Evolutionary conservation across 2,329 filamentous ascomycete genomes (phyloP).

Genomic region (Cercospora janseana): DNA sequence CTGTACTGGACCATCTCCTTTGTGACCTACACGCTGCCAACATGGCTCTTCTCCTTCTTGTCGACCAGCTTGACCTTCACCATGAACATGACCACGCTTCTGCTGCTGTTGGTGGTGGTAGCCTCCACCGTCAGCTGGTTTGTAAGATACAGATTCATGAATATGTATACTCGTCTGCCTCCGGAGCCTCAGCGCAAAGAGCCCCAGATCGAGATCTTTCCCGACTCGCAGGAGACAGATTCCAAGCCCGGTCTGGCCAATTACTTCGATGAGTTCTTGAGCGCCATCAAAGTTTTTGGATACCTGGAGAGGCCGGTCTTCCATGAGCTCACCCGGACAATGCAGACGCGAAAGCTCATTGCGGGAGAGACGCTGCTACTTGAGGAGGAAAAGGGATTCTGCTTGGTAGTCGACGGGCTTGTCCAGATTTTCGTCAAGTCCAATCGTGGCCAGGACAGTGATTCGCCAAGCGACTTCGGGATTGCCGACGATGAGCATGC

Average conservation of each 20-base stretch:
- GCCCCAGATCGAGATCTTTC: constrained; percentile 90
- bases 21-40: constrained; percentile 82
- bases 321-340: constrained; percentile 92
- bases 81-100: constrained; percentile 96
- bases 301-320: constrained; percentile 96
- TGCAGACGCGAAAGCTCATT: constrained; percentile 96
- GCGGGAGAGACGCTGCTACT: constrained; percentile 92
- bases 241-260: constrained; percentile 90
- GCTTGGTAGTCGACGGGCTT: constrained; percentile 90
- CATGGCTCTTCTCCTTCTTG: constrained; percentile 83
- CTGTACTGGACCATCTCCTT: constrained; percentile 81
- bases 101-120: constrained; percentile 73
- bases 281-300: constrained; percentile 98
- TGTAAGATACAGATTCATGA: constrained; percentile 90
- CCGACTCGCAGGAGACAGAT: constrained; percentile 85
- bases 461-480: constrained; percentile 43
- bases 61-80: constrained; percentile 94
- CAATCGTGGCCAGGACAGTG: constrained; percentile 51
- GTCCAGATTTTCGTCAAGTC: constrained; percentile 99
- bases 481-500: constrained; percentile 50
- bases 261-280: constrained; percentile 95
- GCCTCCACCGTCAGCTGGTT: constrained; percentile 90
- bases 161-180: constrained; percentile 92
- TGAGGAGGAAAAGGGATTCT: constrained; percentile 97
- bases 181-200: constrained; percentile 95